phyloP scores from a whole-genome alignment of 1,139 yeast species.

The Candida sojae region DNA sequence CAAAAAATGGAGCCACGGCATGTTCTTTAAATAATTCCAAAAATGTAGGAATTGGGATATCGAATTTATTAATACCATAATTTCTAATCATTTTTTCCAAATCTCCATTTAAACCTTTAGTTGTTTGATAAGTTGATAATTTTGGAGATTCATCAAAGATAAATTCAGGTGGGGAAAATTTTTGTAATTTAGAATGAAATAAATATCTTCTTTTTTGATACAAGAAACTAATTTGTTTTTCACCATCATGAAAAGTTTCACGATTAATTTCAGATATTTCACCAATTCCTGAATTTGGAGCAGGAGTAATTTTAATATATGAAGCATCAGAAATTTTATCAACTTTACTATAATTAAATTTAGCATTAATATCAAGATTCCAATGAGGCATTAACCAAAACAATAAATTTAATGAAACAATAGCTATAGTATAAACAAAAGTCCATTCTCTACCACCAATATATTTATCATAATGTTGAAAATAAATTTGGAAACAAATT shows the following conservation, averaged over 20 bases:
- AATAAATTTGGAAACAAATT: slow-evolving; percentile 64
- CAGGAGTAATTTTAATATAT: slow-evolving; percentile 75
- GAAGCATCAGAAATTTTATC: slow-evolving; percentile 60
- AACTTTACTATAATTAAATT: slow-evolving; percentile 68
- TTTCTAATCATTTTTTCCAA: slow-evolving; percentile 56
- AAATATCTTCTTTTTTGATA: slow-evolving; percentile 94
- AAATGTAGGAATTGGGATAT: slow-evolving; percentile 93
- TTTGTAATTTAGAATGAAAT: slow-evolving; percentile 52
- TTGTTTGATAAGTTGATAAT: slow-evolving; percentile 58
- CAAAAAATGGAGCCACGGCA: slow-evolving; percentile 97
- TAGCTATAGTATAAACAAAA: slow-evolving; percentile 76
- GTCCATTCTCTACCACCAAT: slow-evolving; percentile 87
- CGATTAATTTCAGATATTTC: slow-evolving; percentile 70
- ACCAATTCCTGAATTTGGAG: slow-evolving; percentile 83
- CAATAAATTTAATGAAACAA: slow-evolving; percentile 71
- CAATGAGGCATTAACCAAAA: slow-evolving; percentile 94
- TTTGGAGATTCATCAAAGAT: slow-evolving; percentile 64
- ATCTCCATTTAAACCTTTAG: slow-evolving; percentile 66
- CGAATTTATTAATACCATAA: slow-evolving; percentile 86
- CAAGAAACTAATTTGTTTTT: slow-evolving; percentile 67
- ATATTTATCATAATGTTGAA: slow-evolving; percentile 71
- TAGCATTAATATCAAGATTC: slow-evolving; percentile 73
- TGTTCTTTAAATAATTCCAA: slow-evolving; percentile 91
- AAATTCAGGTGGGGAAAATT: slow-evolving; percentile 83
- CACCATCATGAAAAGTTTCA: slow-evolving; percentile 59